A percentile compares a stretch with the other conserved stretches of the same genome.
Conservation (phyloP, 192 early-diverging fungal species). For the Mortierella antarctica region DNA sequence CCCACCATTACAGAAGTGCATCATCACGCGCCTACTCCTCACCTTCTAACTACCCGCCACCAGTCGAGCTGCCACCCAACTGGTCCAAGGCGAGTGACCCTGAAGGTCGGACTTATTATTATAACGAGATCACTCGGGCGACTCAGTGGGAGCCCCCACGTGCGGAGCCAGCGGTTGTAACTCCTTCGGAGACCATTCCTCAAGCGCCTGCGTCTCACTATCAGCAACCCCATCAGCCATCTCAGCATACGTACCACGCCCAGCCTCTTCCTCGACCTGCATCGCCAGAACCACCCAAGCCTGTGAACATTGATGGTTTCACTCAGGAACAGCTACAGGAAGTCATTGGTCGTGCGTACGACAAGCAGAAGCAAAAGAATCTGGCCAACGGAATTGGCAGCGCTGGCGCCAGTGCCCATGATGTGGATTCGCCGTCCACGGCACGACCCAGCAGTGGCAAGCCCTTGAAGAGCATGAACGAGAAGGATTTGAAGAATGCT, state of each 20-base stretch:
- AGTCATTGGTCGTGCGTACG: constrained; percentile 48
- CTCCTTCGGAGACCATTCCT: constrained; percentile 1
- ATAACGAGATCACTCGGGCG: constrained; percentile 61
- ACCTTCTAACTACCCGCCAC: constrained; percentile 6
- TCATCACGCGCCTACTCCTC: constrained; percentile 8
- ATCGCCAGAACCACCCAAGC: constrained; percentile 43
- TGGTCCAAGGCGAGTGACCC: constrained; percentile 59
- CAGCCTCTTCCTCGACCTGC: constrained; percentile 7
- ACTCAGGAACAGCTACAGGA: constrained; percentile 52
- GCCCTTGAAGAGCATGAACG: constrained; percentile 42
- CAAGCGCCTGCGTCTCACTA: constrained; percentile 20
- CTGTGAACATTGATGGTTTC: constrained; percentile 51
- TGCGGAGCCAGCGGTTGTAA: constrained; percentile 18
- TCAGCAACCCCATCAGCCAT: constrained; percentile 25
- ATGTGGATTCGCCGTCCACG: constrained; percentile 40
- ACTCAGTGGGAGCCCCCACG: constrained; percentile 67
- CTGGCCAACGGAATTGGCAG: constrained; percentile 46
- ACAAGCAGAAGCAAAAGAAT: constrained; percentile 52
- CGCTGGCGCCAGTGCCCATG: constrained; percentile 47
- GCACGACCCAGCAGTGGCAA: constrained; percentile 23
- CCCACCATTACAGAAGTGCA: constrained; percentile 33
- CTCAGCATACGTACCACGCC: constrained; percentile 36
- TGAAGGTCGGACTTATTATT: constrained; percentile 64
- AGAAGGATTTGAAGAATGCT: constrained; percentile 45
- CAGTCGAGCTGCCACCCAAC: constrained; percentile 56